phyloP scores from a whole-genome alignment of 179 eudicot genomes.

The Vitellaria paradoxa region DNA sequence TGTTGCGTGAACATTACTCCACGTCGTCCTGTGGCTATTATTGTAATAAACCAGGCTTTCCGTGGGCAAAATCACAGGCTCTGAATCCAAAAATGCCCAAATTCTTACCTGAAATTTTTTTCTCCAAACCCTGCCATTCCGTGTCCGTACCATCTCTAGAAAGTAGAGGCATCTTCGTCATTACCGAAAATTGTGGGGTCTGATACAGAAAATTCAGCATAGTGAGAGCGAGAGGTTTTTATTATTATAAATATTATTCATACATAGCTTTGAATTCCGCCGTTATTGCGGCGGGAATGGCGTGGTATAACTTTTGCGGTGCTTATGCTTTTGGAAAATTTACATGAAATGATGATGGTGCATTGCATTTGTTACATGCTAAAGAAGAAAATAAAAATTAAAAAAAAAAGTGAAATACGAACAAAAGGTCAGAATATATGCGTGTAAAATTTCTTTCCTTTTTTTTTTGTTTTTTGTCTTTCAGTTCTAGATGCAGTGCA shows the following conservation, averaged over 20 bases:
- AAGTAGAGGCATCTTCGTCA: constrained; percentile 22
- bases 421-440: neutral
- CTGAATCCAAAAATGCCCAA: neutral
- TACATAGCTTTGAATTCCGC: constrained; percentile 22
- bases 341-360: constrained; percentile 6
- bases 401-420: neutral
- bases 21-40: constrained; percentile 7
- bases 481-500: neutral
- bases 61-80: neutral
- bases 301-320: constrained; percentile 27
- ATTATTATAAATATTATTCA: neutral
- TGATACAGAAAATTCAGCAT: constrained; percentile 29
- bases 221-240: constrained; percentile 19
- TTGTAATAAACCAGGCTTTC: constrained; percentile 3
- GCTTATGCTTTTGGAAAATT: neutral
- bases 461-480: neutral
- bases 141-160: constrained; percentile 20
- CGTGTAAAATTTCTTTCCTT: neutral
- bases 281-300: constrained; percentile 64
- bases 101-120: neutral
- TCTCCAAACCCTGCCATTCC: neutral
- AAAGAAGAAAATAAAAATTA: too few species aligned
- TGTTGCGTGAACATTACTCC: constrained; percentile 16
- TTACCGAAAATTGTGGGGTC: constrained; percentile 19
- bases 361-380: neutral